Percentiles rank a stretch among this genome's conserved stretches.
These are phyloP conservation scores for Boletus hoseneyae DNA, from an alignment of 1,284 basidiomycete genomes.

Conservation along the genomic window DNA sequence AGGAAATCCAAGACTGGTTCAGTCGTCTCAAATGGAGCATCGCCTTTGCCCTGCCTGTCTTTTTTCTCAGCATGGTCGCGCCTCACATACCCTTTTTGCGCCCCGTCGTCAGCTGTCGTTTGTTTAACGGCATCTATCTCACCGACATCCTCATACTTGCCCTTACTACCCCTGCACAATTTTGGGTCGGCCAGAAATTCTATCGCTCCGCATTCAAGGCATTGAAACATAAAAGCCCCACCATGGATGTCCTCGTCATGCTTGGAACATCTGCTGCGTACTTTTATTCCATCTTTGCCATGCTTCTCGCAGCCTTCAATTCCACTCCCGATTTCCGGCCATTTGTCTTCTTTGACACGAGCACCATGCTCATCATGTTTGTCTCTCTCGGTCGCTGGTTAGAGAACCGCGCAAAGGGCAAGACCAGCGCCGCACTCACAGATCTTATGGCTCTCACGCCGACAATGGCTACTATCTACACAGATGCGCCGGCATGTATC, in stretches of 20 bases:
- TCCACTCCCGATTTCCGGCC: conserved; percentile 69
- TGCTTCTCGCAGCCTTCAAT: conserved; percentile 69
- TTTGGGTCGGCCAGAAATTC: conserved; percentile 87
- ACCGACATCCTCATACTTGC: conserved; percentile 79
- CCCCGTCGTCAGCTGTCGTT: conserved; percentile 44
- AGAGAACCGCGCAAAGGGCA: conserved; percentile 96
- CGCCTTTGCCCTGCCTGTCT: conserved; percentile 87
- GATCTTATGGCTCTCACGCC: conserved; percentile 95
- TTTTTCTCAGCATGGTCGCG: conserved; percentile 87
- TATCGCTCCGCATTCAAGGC: conserved; percentile 91
- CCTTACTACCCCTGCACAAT: conserved; percentile 92
- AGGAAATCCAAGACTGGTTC: conserved; percentile 91
- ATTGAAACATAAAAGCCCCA: conserved; percentile 84
- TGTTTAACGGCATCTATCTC: conserved; percentile 72
- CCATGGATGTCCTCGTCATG: conserved; percentile 97
- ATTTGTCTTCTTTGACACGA: conserved; percentile 96
- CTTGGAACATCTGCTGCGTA: conserved; percentile 95
- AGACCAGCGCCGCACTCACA: conserved; percentile 93
- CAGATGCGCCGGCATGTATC: conserved; percentile 73
- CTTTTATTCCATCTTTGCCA: conserved; percentile 77
- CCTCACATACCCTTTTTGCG: conserved; percentile 66
- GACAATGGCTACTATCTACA: conserved; percentile 94
- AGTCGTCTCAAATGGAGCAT: conserved; percentile 75
- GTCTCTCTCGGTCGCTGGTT: conserved; percentile 94
- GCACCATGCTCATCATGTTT: conserved; percentile 98